phyloP scores from a whole-genome alignment of 371 early-diverging fungal species.

The Parasitella parasitica region DNA sequence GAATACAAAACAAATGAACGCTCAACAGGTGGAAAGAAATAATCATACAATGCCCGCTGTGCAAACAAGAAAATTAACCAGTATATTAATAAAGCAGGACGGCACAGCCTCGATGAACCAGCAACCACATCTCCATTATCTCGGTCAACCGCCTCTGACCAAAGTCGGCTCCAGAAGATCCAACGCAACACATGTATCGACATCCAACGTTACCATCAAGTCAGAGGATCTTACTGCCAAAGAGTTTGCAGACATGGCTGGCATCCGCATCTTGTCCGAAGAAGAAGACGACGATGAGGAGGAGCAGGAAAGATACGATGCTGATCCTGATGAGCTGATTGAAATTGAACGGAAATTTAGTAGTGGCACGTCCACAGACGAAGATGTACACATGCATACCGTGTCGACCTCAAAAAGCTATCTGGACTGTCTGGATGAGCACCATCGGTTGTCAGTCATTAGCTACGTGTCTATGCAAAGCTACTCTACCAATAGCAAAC shows the following conservation, averaged over 20 bases:
- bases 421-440: background rate
- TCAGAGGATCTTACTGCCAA: conserved; percentile 51
- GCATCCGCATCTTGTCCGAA: conserved; percentile 43
- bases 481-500: background rate
- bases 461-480: background rate
- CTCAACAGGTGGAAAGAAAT: background rate
- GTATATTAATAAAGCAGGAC: conserved; percentile 11
- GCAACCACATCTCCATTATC: background rate
- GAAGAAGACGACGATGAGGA: conserved; percentile 19
- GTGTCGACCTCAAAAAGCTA: background rate
- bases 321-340: background rate
- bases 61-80: background rate
- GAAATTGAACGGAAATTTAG: background rate
- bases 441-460: conserved; percentile 3
- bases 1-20: background rate
- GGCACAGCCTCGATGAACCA: background rate
- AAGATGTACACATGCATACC: background rate
- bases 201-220: conserved; percentile 45
- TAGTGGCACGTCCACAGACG: background rate
- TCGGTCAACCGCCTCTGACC: background rate
- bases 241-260: conserved; percentile 50
- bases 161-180: conserved; percentile 7
- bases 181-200: conserved; percentile 29
- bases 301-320: background rate
- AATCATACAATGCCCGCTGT: conserved; percentile 5